Percentiles rank a stretch among this genome's conserved stretches.
These are phyloP conservation scores for Saraca asoca DNA, from an alignment of 331 rosid species.

Conservation along the genomic window DNA sequence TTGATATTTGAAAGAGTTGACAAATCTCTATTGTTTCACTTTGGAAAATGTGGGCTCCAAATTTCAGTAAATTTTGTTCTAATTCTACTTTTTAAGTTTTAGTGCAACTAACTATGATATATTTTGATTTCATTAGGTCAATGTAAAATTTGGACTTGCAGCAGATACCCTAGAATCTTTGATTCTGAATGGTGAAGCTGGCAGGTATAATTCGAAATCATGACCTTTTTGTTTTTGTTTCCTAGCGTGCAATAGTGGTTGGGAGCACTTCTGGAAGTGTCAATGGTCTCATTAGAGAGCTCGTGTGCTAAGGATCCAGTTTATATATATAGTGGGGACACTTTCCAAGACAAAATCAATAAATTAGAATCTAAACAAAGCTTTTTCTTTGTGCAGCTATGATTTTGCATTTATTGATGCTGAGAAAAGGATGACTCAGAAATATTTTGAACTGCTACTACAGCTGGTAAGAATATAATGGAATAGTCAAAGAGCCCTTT, in stretches of 20 bases:
- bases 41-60: constrained; percentile 9
- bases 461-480: constrained; percentile 66
- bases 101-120: background rate
- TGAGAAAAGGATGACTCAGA: constrained; percentile 79
- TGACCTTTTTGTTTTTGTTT: background rate
- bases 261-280: constrained; percentile 7
- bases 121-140: constrained; percentile 55
- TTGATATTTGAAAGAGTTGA: constrained; percentile 24
- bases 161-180: constrained; percentile 67
- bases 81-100: constrained; percentile 9
- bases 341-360: constrained; percentile 1
- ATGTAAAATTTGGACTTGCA: constrained; percentile 76
- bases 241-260: background rate
- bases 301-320: constrained; percentile 5
- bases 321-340: constrained; percentile 26
- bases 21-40: constrained; percentile 16
- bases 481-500: constrained; percentile 1
- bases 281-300: constrained; percentile 2
- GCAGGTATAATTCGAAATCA: constrained; percentile 59
- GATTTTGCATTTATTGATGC: constrained; percentile 96
- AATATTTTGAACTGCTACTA: constrained; percentile 73
- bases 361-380: constrained; percentile 27
- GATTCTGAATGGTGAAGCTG: constrained; percentile 71
- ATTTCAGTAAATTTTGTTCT: constrained; percentile 18
- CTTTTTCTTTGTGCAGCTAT: constrained; percentile 56